A percentile compares a stretch with the other conserved stretches of the same genome.
Conservation (phyloP, 176 grass and related monocot species). For the Elymus sibiricus region DNA sequence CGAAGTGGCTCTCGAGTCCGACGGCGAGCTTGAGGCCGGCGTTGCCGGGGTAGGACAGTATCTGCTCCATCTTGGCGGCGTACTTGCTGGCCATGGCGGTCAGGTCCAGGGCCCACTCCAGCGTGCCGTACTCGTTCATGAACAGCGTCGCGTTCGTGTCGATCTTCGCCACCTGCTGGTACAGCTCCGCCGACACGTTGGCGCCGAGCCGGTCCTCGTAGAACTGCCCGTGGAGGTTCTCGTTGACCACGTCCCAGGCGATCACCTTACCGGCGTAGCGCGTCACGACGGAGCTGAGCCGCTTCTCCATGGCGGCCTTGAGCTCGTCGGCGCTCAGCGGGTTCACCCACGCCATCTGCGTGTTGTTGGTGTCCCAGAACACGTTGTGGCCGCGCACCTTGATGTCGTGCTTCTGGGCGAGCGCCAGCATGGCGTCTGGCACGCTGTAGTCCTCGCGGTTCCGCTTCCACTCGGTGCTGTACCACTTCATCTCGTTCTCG, state of each 20-base stretch:
- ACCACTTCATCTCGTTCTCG: conserved; percentile 97
- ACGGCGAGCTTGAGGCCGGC: conserved; percentile 40
- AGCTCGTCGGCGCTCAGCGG: conserved; percentile 16
- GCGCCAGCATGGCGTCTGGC: conserved; percentile 58
- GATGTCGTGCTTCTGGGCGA: conserved; percentile 34
- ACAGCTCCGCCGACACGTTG: conserved; percentile 42
- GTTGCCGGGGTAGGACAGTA: conserved; percentile 31
- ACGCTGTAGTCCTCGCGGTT: conserved; percentile 35
- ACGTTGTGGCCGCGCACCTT: conserved; percentile 61
- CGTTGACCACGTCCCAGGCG: conserved; percentile 76
- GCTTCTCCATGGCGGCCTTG: conserved; percentile 27
- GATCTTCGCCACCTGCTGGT: conserved; percentile 37
- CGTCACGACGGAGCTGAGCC: conserved; percentile 38
- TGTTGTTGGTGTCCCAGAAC: conserved; percentile 56
- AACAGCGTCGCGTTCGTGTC: conserved; percentile 48
- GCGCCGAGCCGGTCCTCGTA: conserved; percentile 54
- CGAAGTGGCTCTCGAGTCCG: conserved; percentile 72
- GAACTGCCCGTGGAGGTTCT: conserved; percentile 73
- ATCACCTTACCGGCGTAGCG: conserved; percentile 60
- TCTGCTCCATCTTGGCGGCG: conserved; percentile 54
- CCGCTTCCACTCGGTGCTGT: conserved; percentile 42
- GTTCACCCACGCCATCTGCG: conserved; percentile 33
- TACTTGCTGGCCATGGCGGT: conserved; percentile 48
- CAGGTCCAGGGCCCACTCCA: conserved; percentile 48
- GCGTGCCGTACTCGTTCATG: conserved; percentile 78